Conservation (phyloP, 306 rosid species). For the Cucurbita argyrosperma region DNA sequence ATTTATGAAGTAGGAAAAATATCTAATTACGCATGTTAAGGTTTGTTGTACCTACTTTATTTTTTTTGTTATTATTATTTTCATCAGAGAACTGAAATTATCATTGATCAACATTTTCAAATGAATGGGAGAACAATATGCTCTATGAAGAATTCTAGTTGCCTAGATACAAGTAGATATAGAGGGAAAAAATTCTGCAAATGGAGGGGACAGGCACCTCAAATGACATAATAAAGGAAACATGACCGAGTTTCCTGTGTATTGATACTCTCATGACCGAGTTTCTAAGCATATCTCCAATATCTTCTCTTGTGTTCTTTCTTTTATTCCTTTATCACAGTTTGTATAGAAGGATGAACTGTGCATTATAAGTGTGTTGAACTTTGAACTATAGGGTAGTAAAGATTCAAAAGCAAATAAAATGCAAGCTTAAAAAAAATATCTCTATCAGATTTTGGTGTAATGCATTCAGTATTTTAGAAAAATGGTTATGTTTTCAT, state of each 20-base stretch:
- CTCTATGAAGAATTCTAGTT: background rate
- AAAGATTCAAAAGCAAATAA: background rate
- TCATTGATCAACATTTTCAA: background rate
- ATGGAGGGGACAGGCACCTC: background rate
- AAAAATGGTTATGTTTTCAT: background rate
- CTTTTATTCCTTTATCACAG: too few relatives aligned
- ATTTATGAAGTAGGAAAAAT: background rate
- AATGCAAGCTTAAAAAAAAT: background rate
- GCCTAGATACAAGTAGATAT: background rate
- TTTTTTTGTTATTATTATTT: background rate
- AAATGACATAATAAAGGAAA: too few relatives aligned
- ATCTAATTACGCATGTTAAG: background rate
- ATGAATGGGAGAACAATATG: background rate
- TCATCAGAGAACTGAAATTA: background rate
- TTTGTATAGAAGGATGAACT: too few relatives aligned
- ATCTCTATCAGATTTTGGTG: background rate
- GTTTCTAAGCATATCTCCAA: too few relatives aligned
- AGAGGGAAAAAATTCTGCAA: background rate
- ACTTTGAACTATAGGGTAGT: too few relatives aligned
- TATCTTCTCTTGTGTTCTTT: too few relatives aligned
- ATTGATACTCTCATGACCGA: too few relatives aligned
- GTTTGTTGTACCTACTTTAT: background rate
- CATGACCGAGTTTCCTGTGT: too few relatives aligned
- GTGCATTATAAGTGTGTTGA: too few relatives aligned
- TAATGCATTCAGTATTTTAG: background rate